Percentiles rank a stretch among this genome's conserved stretches.
These are phyloP conservation scores for Eucalyptus victrix DNA, from an alignment of 345 rosid genomes.

Conservation along the genomic window DNA sequence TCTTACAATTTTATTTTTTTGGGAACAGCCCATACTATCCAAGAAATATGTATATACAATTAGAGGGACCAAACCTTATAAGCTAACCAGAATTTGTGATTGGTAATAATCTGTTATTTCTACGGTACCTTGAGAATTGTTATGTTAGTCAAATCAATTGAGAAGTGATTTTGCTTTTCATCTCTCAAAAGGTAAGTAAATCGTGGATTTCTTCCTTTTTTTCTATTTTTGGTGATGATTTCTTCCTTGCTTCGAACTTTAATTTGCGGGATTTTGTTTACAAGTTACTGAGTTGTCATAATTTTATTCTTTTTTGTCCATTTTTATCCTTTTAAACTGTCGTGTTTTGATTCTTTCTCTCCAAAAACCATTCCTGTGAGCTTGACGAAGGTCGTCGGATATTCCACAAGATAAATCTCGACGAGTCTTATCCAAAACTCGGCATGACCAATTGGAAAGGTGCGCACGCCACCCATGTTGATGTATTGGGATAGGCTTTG, in stretches of 20 bases:
- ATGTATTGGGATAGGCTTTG: rapidly evolving
- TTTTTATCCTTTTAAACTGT: background rate
- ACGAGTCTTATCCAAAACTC: background rate
- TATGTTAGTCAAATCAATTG: no score
- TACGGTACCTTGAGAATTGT: no score
- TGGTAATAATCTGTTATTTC: no score
- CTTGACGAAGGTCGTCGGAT: background rate
- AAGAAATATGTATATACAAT: rapidly evolving
- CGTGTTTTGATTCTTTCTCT: background rate
- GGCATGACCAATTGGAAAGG: background rate
- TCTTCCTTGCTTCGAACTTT: background rate
- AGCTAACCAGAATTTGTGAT: rapidly evolving
- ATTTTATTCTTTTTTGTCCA: background rate
- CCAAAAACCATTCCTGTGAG: background rate
- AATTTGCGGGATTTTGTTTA: background rate
- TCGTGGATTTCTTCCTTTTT: background rate
- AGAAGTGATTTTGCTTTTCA: background rate
- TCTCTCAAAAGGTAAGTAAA: background rate
- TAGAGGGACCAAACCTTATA: rapidly evolving
- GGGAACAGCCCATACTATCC: rapidly evolving
- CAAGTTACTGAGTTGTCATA: background rate
- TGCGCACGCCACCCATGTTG: rapidly evolving
- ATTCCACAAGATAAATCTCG: background rate
- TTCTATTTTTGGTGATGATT: background rate
- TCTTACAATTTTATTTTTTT: rapidly evolving